phyloP scores from a whole-genome alignment of 768 basidiomycete genomes.

The Boletus rex-veris region DNA sequence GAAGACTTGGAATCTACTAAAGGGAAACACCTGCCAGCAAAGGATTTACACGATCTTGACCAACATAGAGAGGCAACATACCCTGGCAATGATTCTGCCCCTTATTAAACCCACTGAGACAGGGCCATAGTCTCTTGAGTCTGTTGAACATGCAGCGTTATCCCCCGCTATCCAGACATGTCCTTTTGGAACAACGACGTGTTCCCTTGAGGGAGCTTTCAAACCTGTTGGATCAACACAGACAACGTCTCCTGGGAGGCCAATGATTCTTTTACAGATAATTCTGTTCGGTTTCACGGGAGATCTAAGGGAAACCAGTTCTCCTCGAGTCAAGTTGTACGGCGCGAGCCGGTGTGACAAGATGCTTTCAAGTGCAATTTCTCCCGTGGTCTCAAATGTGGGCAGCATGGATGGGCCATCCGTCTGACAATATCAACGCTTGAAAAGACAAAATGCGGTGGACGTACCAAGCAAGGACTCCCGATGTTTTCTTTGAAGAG shows the following conservation, averaged over 20 bases:
- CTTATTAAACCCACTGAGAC: constrained; percentile 78
- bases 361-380: constrained; percentile 62
- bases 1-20: constrained; percentile 28
- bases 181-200: constrained; percentile 76
- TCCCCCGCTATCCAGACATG: constrained; percentile 92
- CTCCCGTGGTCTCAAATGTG: constrained; percentile 57
- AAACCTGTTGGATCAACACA: constrained; percentile 83
- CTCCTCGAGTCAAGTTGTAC: constrained; percentile 59
- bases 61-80: constrained; percentile 29
- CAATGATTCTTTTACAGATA: constrained; percentile 88
- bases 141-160: constrained; percentile 76
- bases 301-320: constrained; percentile 69
- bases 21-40: constrained; percentile 28
- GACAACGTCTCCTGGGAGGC: constrained; percentile 83
- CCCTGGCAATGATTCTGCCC: constrained; percentile 63
- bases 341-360: constrained; percentile 52
- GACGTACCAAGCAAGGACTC: constrained; percentile 48
- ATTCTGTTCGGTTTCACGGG: constrained; percentile 62
- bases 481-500: constrained; percentile 62
- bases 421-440: constrained; percentile 42
- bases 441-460: background rate
- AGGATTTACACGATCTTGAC: constrained; percentile 1
- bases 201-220: constrained; percentile 61
- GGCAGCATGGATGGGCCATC: constrained; percentile 80
- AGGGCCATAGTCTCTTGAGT: constrained; percentile 92